Evolutionary conservation across 2,329 filamentous ascomycete species (phyloP), one percentile per base, ranked within the genome.

Genomic region (Lecanicillium sp.): DNA sequence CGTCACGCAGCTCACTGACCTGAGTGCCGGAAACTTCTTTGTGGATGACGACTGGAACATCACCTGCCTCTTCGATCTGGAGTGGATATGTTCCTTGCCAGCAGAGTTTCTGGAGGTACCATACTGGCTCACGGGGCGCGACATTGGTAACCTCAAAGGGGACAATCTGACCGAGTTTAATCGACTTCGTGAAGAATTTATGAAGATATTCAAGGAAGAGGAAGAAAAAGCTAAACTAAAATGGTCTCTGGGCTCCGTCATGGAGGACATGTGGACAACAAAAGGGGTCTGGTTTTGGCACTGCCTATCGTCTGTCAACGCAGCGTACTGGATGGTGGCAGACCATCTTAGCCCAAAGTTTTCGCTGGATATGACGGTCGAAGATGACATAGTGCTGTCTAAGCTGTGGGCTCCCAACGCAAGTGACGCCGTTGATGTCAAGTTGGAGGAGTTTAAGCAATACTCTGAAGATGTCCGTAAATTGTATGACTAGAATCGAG

Each of bases 21-120:
- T 67, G 14, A 56, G 66, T 51, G 48, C 39, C 19, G 60, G 62
- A 30, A 68, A 67, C 39, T 60, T 69, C 23, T 58, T 68, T 23
- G 61, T 67, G 10, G 62, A 68, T 47, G 43, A 63, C 20, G 41
- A 66, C 21, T 65, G 62, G 62, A 64, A 67, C 40, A 54, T 67
- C 24, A 62, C 55, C 9, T 55, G 54, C 36, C 29, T 67, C 1
- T 60, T 67, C 14, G 63, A 68, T 49, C 56, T 62, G 17, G 63
- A 67, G 53, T 68, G 60, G 62, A 53, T 64, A 17, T 67, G 57
- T 51, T 52, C 62, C 19, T 54, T 56, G 4, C 56, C 56, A 1
- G 15, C 41, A 9, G 53, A 58, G 49, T 54, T 50, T 47, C 29
- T 55, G 10, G 14, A 32, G 5, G 50, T 53, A 2, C 55, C 58